These are phyloP conservation scores for Mycena epipterygia DNA, from an alignment of 768 basidiomycete species.

Conservation along the genomic window DNA sequence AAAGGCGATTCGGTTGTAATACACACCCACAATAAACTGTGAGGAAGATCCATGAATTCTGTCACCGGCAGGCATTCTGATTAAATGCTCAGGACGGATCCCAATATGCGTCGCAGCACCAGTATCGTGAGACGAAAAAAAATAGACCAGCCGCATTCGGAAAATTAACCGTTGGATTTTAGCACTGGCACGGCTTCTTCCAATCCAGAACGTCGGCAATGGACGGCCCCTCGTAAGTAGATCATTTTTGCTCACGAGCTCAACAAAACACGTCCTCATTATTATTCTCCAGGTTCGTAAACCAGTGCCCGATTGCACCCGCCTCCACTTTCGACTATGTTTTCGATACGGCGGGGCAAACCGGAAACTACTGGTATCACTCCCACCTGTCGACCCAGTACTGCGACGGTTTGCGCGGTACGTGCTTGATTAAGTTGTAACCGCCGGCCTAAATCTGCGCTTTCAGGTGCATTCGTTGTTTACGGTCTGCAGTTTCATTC, in stretches of 20 bases:
- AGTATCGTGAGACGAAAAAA: conserved; percentile 38
- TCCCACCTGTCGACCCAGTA: conserved; percentile 61
- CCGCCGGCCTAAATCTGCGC: not conserved
- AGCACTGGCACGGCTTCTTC: conserved; percentile 54
- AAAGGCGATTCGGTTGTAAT: conserved; percentile 47
- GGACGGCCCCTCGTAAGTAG: conserved; percentile 49
- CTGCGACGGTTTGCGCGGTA: conserved; percentile 68
- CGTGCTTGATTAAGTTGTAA: conserved; percentile 35
- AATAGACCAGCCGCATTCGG: not conserved
- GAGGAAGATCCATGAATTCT: not conserved
- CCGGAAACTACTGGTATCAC: conserved; percentile 57
- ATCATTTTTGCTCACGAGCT: not conserved
- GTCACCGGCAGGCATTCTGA: not conserved
- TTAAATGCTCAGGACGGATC: conserved; percentile 19
- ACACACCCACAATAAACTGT: conserved; percentile 44
- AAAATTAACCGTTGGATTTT: not conserved
- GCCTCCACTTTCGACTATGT: conserved; percentile 56
- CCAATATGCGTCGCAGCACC: conserved; percentile 46
- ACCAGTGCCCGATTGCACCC: conserved; percentile 59
- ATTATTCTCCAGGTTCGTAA: not conserved
- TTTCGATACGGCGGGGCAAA: conserved; percentile 50
- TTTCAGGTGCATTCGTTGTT: conserved; percentile 26
- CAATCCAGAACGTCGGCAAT: conserved; percentile 50
- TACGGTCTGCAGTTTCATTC: conserved; percentile 15
- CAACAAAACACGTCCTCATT: too few relatives aligned